These are phyloP conservation scores for Rhynchosporium secalis DNA, from an alignment of 2,329 filamentous ascomycete genomes.

Conservation along the genomic window DNA sequence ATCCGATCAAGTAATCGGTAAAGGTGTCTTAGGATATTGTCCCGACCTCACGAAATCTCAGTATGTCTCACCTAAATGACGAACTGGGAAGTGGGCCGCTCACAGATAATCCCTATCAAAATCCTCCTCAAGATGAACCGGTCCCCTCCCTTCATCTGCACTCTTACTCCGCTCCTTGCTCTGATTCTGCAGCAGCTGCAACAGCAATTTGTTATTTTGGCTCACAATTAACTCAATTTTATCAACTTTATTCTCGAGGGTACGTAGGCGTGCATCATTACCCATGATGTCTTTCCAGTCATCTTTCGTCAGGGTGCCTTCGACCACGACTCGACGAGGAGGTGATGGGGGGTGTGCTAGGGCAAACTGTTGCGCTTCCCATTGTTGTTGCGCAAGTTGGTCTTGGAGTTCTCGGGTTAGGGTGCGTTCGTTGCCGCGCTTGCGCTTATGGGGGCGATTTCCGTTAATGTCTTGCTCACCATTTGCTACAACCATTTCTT, in stretches of 20 bases:
- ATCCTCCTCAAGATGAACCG: slow-evolving; percentile 40
- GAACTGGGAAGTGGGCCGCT: slow-evolving; percentile 27
- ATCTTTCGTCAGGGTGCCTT: slow-evolving; percentile 39
- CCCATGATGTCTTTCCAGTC: slow-evolving; percentile 41
- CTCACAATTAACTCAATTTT: slow-evolving; percentile 38
- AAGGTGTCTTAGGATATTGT: slow-evolving; percentile 37
- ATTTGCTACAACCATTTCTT: slow-evolving; percentile 31
- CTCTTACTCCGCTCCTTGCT: slow-evolving; percentile 33
- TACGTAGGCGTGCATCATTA: slow-evolving; percentile 37
- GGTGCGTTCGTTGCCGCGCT: slow-evolving; percentile 32
- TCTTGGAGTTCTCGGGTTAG: slow-evolving; percentile 32
- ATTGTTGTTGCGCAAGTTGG: slow-evolving; percentile 35
- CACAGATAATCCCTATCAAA: slow-evolving; percentile 41
- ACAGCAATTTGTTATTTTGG: slow-evolving; percentile 39
- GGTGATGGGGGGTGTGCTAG: slow-evolving; percentile 31
- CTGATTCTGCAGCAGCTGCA: slow-evolving; percentile 36
- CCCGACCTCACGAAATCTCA: slow-evolving; percentile 36
- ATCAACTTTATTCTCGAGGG: slow-evolving; percentile 38
- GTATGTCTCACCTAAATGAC: slow-evolving; percentile 20
- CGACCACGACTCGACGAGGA: slow-evolving; percentile 36
- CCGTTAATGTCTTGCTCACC: slow-evolving; percentile 35
- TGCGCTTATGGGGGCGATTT: slow-evolving; percentile 35
- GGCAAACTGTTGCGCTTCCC: slow-evolving; percentile 26
- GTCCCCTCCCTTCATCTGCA: slow-evolving; percentile 38
- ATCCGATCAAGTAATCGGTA: slow-evolving; percentile 33